Base-by-base conservation (phyloP, 768 basidiomycete species). In the Macrocybe gigantea region DNA sequence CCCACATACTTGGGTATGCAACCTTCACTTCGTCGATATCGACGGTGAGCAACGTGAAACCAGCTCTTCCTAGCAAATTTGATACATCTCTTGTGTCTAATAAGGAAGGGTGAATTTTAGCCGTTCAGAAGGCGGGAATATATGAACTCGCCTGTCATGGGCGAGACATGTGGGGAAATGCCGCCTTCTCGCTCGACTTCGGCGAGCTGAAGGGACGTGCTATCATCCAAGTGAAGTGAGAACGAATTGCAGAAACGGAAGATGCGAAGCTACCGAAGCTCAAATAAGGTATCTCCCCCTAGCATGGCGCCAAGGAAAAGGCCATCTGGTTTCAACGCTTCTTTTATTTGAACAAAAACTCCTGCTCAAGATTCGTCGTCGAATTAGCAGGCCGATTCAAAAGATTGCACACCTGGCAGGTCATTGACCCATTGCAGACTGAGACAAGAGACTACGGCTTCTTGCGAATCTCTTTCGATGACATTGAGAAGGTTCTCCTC, bases 391-490 rank as follows among this genome's bases (percentile, higher is more conserved):
- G 12, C 33, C 6, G 31, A 40, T 14, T 47, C 37, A 32, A 1
- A 38, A 11, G 36, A 38, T 38, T 38, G 36, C 74, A 29, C 32
- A 90, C 94, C 93, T 51, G 93, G 95, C 5, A 99, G 77, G 67
- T 99, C 96, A 56, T 98, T 98, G 9, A 96, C 81, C 96, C 96
- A 99, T 53, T 99, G 96, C 38, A 98, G 73, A 56, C 84, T 86
- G 3, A 96, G 75, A 61, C 91, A 94, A 9, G 92, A 94, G 22
- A 96, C 83, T 40, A 97, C 80, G 12, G 89, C 92, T 59, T 98
- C 95, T 60, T 94, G 87, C 10, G 91, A 89, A 51, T 86, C 77
- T 2, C 72, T 80, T 5, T 75, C 71, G 8, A 97, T 69, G 13
- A 72, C 63, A 38, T 79, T 67, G 2, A 94, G 73, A 1, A 97